Conservation (phyloP, 495 filamentous ascomycete genomes). For the Ramalina peruviana region DNA sequence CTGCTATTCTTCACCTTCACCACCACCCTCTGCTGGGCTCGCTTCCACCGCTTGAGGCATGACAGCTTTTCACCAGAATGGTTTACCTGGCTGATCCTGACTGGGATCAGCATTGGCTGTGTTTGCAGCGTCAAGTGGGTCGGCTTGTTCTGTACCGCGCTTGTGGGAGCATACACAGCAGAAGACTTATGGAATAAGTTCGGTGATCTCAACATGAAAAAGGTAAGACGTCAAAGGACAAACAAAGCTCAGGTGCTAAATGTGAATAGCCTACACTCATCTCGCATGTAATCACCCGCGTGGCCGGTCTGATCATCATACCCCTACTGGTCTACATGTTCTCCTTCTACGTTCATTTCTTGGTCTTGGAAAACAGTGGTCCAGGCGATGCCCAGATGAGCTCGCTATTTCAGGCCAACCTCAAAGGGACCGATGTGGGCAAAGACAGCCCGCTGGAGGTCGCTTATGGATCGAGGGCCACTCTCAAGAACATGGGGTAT, state of each 20-base stretch:
- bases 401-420: slow-evolving; percentile 94
- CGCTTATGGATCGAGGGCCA: slow-evolving; percentile 75
- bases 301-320: slow-evolving; percentile 76
- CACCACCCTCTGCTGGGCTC: slow-evolving; percentile 89
- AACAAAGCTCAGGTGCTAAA: slow-evolving; percentile 8
- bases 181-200: slow-evolving; percentile 99
- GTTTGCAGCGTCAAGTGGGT: slow-evolving; percentile 98
- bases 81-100: slow-evolving; percentile 85
- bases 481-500: slow-evolving; percentile 98
- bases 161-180: slow-evolving; percentile 89
- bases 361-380: slow-evolving; percentile 83
- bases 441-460: slow-evolving; percentile 88
- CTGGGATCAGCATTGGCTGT: slow-evolving; percentile 86
- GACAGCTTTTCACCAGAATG: slow-evolving; percentile 78
- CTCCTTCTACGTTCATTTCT: slow-evolving; percentile 87
- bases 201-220: slow-evolving; percentile 81
- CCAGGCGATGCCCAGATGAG: slow-evolving; percentile 99
- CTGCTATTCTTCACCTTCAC: slow-evolving; percentile 95
- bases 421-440: slow-evolving; percentile 83
- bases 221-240: slow-evolving; percentile 30
- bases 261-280: slow-evolving; percentile 47
- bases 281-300: slow-evolving; percentile 64
- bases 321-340: slow-evolving; percentile 83
- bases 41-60: slow-evolving; percentile 75
- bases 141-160: slow-evolving; percentile 82